Evolutionary conservation across 352 stramenopile species (phyloP), one percentile per base, ranked within the genome.

Genomic region (Phytophthora pisi): DNA sequence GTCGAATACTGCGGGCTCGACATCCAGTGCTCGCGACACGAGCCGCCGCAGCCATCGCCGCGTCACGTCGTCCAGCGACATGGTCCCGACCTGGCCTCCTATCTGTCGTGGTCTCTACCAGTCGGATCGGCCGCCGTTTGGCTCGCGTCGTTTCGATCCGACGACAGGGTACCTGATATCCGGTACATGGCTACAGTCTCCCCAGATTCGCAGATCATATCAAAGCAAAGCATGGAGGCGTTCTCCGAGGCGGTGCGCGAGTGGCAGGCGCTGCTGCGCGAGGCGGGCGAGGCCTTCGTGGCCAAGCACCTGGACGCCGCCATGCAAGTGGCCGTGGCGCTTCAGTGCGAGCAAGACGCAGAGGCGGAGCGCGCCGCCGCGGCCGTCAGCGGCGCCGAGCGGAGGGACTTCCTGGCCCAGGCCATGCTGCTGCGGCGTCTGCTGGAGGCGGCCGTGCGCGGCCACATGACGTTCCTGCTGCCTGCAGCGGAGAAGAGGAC

Each of bases 31-130:
- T 46, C 75, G 70, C 15, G 77, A 80, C 57, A 92, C 75, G n/a
- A 92, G 78, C 2, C 84, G 81, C 38, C 74, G 81, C 49, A 93
- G 77, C 86, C 86, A 93, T 16, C 69, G 71, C 18, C 72, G 52
- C 26, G 70, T 75, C 45, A 72, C 46, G 1, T 91, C 84, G 55
- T 93, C 82, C 79, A 93, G 43, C 55, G 65, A 64, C 61, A 72
- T 70, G 8, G 10, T 52, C 42, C 20, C 15, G 40, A 38, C 10
- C 13, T 51, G 7, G 15, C 9, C 38, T 10, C 30, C 13, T 13
- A 4, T 42, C 11, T 42, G 10, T 42, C 11, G 28, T 31, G 28
- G 28, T 34, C 30, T 8, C 30, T 7, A 11, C 7, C 1, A 7
- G 9, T 34, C 24, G n/a, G 50, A 46, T 31, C 31, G 34, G 64